Evolutionary conservation across 1,139 yeast genomes (phyloP).

Genomic region (Geotrichum citri-aurantii): DNA sequence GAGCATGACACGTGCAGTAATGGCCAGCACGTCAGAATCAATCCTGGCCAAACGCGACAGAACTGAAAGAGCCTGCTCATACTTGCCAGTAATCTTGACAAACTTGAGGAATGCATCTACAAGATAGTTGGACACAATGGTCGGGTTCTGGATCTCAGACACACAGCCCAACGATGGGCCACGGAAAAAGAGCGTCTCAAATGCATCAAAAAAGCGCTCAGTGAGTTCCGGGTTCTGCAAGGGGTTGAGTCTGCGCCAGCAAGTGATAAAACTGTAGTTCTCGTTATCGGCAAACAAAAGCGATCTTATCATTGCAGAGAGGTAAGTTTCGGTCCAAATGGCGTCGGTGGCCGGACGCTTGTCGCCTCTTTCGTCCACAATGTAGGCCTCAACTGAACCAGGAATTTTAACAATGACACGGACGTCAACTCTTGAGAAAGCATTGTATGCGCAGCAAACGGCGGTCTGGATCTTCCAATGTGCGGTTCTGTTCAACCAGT

Average conservation of each 20-base stretch:
- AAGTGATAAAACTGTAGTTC: conserved; percentile 57
- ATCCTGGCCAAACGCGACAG: conserved; percentile 41
- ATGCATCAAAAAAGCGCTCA: conserved; percentile 50
- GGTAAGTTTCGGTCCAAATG: conserved; percentile 76
- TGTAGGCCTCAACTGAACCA: conserved; percentile 75
- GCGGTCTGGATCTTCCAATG: conserved; percentile 75
- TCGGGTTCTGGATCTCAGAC: conserved; percentile 62
- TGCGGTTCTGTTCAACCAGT: conserved; percentile 68
- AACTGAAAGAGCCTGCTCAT: conserved; percentile 52
- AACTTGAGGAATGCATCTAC: conserved; percentile 68
- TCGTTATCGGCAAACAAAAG: conserved; percentile 64
- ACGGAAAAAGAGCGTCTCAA: conserved; percentile 58
- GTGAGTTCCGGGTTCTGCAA: conserved; percentile 41
- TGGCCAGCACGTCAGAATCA: conserved; percentile 49
- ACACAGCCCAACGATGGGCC: conserved; percentile 62
- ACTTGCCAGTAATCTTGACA: conserved; percentile 59
- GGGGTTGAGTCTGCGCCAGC: conserved; percentile 63
- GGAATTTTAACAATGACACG: conserved; percentile 66
- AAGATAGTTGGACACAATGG: conserved; percentile 62
- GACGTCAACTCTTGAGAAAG: conserved; percentile 62
- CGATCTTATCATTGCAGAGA: conserved; percentile 67
- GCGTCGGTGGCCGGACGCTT: conserved; percentile 36
- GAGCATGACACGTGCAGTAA: conserved; percentile 57
- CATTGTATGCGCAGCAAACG: conserved; percentile 60
- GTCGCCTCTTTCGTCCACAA: conserved; percentile 51